Base-by-base conservation (phyloP, 2,329 filamentous ascomycete genomes). In the Cladobotryum mycophilum region DNA sequence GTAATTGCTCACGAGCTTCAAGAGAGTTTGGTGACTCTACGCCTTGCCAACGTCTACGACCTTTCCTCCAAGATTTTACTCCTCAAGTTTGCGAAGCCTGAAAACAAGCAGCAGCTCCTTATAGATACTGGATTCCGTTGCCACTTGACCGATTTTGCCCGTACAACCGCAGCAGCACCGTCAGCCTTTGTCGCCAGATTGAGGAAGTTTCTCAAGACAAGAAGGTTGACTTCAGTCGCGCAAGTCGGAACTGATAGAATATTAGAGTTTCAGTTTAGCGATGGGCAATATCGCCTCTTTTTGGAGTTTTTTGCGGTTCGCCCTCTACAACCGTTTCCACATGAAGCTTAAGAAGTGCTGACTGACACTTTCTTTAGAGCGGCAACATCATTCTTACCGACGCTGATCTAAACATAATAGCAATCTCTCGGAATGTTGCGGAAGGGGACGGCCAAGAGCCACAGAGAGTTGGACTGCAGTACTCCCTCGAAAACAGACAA, bases 121-220 rank as follows among this genome's bases (percentile, higher is more conserved):
- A 83, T 99, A 61, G 93, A 99, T 67, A 93, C 89, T 1, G 93
- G 93, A 30, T 99, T 99, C 69, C 89, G 93, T 64, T 95, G 89
- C 68, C 93, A 99, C 66, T 76, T 97, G 52, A 97, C 93, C 33
- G 84, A 86, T 60, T 99, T 96, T 73, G 83, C 88, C 25, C 87
- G 93, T 57, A 86, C 90, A 1, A 92, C 92, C 1, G 89, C 91
- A 4, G 81, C 87, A 15, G 83, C 85, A 0, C 93, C 93, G 2
- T 95, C 90, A 6, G 76, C 79, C 41, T 99, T 99, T 66, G 89
- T 96, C 43, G 80, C 85, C 44, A 82, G 88, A 52, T 73, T 99
- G 52, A 85, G 93, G 58, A 96, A 96, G 71, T 86, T 82, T 61
- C 79, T 99, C 47, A 93, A 92, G 68, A 95, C 91, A 9, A 79